Evolutionary conservation across 2,329 filamentous ascomycete species (phyloP).

Genomic region (Botryotinia convoluta): DNA sequence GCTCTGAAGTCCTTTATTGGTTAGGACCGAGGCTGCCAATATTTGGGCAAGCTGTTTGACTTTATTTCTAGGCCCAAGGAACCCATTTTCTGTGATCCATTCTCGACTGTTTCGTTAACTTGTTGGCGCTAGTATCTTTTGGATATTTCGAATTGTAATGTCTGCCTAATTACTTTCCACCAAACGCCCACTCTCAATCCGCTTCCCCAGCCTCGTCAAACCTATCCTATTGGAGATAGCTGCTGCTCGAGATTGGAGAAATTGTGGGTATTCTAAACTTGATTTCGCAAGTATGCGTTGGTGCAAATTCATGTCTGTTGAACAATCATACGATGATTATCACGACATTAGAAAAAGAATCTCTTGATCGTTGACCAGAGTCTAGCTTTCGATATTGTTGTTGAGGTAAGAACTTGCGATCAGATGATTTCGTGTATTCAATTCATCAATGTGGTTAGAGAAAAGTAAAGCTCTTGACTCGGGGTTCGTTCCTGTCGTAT

Average conservation of each 20-base stretch:
- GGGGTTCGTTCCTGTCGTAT: background rate
- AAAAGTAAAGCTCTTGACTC: background rate
- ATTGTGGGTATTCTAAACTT: too few relatives aligned
- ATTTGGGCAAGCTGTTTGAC: background rate
- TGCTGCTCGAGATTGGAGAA: background rate
- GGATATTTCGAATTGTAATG: background rate
- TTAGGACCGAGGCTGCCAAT: background rate
- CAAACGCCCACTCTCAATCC: background rate
- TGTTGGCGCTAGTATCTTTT: background rate
- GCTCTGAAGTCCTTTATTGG: background rate
- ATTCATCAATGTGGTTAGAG: too few relatives aligned
- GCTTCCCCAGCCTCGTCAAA: background rate
- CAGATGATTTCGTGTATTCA: background rate
- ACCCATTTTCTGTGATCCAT: background rate
- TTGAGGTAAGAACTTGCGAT: background rate
- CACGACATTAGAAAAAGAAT: background rate
- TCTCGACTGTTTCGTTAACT: background rate
- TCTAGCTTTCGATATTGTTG: background rate
- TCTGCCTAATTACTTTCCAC: background rate
- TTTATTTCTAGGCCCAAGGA: background rate
- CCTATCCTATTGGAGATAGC: too few relatives aligned
- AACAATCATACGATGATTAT: background rate
- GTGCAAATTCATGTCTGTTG: background rate
- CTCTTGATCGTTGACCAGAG: background rate
- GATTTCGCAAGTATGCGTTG: background rate